Evolutionary conservation across 805 yeast genomes (phyloP).

Genomic region (Vanderwaltozyma verrucispora): DNA sequence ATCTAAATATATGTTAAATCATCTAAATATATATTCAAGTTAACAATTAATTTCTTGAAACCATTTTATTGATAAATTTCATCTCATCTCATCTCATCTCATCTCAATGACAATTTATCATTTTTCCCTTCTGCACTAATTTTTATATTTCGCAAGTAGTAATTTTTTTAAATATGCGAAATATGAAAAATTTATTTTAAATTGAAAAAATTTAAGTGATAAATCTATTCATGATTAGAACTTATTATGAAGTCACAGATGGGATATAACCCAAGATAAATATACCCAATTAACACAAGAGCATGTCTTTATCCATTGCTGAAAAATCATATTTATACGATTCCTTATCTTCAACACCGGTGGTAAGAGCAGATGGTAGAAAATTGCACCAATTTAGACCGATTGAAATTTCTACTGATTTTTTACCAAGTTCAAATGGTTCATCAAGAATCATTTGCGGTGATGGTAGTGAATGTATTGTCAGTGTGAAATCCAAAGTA

Average conservation of each 20-base stretch:
- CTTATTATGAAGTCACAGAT: too few relatives aligned
- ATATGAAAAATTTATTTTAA: neutral
- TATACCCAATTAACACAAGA: too few relatives aligned
- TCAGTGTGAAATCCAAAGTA: slow-evolving; percentile 81
- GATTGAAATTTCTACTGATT: slow-evolving; percentile 67
- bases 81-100: neutral
- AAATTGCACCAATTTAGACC: slow-evolving; percentile 69
- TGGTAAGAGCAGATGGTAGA: slow-evolving; percentile 83
- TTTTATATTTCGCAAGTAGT: too few relatives aligned
- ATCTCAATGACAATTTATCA: neutral
- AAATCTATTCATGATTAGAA: too few relatives aligned
- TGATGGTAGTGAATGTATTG: slow-evolving; percentile 91
- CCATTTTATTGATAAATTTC: too few relatives aligned
- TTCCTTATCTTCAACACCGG: slow-evolving; percentile 49
- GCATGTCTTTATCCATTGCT: slow-evolving; percentile 63
- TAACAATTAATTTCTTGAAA: too few relatives aligned
- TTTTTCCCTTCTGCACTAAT: too few relatives aligned
- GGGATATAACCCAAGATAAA: too few relatives aligned
- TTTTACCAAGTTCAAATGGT: slow-evolving; percentile 84
- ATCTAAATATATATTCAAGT: too few relatives aligned
- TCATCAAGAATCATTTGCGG: slow-evolving; percentile 76
- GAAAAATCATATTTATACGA: slow-evolving; percentile 69
- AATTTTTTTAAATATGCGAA: neutral
- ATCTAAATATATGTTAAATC: too few relatives aligned
- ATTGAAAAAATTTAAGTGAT: neutral